Evolutionary conservation across 2,329 filamentous ascomycete genomes (phyloP), one percentile per base, ranked within the genome.

Genomic region (Pseudogymnoascus sp.): DNA sequence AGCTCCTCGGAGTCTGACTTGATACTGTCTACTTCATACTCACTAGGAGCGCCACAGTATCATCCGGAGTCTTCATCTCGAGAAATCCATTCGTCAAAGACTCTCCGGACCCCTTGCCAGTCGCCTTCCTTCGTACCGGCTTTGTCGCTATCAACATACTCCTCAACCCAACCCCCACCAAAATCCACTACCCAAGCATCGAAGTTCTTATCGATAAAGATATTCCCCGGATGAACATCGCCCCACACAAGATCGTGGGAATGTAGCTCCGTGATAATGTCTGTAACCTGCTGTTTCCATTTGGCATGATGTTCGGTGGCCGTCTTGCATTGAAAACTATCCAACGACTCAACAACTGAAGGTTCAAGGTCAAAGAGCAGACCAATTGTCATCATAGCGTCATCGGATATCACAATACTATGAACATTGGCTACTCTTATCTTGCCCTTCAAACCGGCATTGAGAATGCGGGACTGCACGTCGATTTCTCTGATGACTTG

Each of bases 181-280:
- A 69, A 66, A 60, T 69, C 63, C 17, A 65, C 35, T 37, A 68
- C 37, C 65, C 62, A 66, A 37, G 62, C 65, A 40, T 66, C 60
- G 13, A 39, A 47, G 35, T 63, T 61, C 21, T 41, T 63, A 62
- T 67, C 62, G 54, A 68, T 65, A 31, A 67, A 44, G 39, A 67
- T 60, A 57, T 68, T 68, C 17, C 60, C 65, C 26, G 66, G 58
- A 59, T 67, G 60, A 33, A 61, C 65, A 60, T 68, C 66, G 35
- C 65, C 63, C 66, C 65, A 67, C 17, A 64, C 50, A 59, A 68
- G 50, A 47, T 61, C 64, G 44, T 50, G 33, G 21, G 40, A 41
- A 62, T 68, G 63, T 62, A 67, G 58, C 37, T 61, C 31, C 40
- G 59, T 61, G n/a, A 67, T 40, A 57, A 41, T 63, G 37, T 26